A percentile compares a stretch with the other conserved stretches of the same genome.
phyloP scores from a whole-genome alignment of 441 rosid genomes.

The Codiaeum variegatum region DNA sequence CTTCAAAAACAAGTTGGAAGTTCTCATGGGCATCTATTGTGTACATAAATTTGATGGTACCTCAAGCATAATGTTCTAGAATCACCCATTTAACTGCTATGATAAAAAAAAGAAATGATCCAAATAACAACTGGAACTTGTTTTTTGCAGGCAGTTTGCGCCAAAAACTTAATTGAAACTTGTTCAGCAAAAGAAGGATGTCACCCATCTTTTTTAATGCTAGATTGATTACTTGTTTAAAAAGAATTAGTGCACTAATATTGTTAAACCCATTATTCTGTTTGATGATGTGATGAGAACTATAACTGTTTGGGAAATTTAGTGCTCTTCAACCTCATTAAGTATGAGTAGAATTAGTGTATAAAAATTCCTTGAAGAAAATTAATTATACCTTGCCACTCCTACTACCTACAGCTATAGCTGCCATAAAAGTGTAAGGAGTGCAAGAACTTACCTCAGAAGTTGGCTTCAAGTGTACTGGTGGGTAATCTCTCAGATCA shows the following conservation, averaged over 20 bases:
- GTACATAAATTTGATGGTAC: neutral
- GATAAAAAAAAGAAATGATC: neutral
- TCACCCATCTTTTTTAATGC: neutral
- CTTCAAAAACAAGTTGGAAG: no score
- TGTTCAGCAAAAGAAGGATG: neutral
- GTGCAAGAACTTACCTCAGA: slow-evolving; percentile 55
- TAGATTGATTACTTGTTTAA: neutral
- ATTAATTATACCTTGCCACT: neutral
- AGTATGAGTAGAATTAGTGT: neutral
- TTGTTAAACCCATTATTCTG: neutral
- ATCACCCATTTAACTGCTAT: neutral
- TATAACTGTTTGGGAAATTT: neutral
- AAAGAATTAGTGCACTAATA: no score
- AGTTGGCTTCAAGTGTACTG: slow-evolving; percentile 66
- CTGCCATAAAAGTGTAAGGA: slow-evolving; percentile 4
- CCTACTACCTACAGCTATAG: neutral
- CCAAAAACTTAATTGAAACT: neutral
- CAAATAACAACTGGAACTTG: neutral
- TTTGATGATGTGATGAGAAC: neutral
- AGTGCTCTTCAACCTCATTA: neutral
- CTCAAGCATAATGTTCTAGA: neutral
- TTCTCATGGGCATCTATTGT: neutral
- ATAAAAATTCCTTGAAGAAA: neutral
- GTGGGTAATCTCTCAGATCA: slow-evolving; percentile 60
- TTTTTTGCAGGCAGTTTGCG: neutral